Evolutionary conservation across 2,329 filamentous ascomycete species (phyloP), one percentile per base, ranked within the genome.

Genomic region (Rhynchosporium secalis): DNA sequence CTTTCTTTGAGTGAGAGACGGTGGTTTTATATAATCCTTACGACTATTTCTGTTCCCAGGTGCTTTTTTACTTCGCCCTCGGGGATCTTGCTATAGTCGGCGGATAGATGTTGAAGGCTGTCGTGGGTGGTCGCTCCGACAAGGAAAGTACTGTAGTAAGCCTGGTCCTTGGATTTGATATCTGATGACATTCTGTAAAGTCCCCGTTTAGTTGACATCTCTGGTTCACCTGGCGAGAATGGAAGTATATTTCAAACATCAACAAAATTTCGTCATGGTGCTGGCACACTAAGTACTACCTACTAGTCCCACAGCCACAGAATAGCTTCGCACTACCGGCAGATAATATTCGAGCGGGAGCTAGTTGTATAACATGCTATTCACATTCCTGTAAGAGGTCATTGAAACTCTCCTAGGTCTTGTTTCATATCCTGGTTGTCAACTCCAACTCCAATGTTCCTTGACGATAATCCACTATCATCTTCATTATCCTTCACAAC

Each of bases 401-500:
- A 69, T 49, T 64, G 62, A 57, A 68, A 71, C 55, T 68, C 66
- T 38, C 64, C 64, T 46, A 71, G 48, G 45, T 68, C 65, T 51
- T 58, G 48, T 40, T 66, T 66, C 4, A 62, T 5, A 33, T 3
- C 36, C 38, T 38, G 56, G 56, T 61, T 40, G 28, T 60, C 54
- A 20, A 20, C 15, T 15, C 31, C 54, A 20, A 20, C 20, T 20
- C 38, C 26, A 12, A 15, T 51, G 12, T 13, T 57, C 41, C 43
- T 62, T 15, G 36, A 43, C 5, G 4, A 3, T 3, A 38, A 45
- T 3, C 29, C 46, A 2, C 10, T 46, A 3, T 64, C 65, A 46
- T 66, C 56, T 28, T 55, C 57, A 10, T 83, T 75, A 26, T 56
- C 56, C 47, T 57, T 63, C 9, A 73, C 43, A 12, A 86, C 80